Evolutionary conservation across 768 basidiomycete species (phyloP).

Genomic region (Tubosaeta sp.): DNA sequence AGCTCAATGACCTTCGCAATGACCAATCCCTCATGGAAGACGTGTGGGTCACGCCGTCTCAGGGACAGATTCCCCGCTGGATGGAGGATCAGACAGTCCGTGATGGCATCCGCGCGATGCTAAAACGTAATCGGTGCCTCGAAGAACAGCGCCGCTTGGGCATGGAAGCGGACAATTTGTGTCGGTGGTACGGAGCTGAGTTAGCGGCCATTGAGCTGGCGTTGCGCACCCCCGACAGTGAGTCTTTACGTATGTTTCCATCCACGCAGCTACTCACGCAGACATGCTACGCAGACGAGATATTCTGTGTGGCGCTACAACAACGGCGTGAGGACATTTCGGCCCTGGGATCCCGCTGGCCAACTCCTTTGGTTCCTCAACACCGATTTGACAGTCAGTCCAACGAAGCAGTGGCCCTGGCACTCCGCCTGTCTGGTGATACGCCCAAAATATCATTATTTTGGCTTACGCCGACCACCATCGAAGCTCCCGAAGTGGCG

Average conservation of each 20-base stretch:
- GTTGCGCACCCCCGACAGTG: not conserved
- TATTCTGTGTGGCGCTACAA: too few species aligned
- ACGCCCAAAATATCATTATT: too few species aligned
- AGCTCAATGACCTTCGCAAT: slow-evolving; percentile 17
- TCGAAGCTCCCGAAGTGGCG: too few species aligned
- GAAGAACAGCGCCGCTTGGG: not conserved
- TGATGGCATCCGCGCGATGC: not conserved
- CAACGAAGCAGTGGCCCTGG: too few species aligned
- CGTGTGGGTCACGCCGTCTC: slow-evolving; percentile 9
- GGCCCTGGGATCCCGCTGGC: too few species aligned
- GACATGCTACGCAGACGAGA: not conserved
- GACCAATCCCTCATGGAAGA: slow-evolving; percentile 33
- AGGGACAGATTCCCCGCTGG: not conserved
- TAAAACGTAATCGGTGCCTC: not conserved
- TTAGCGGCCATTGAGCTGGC: slow-evolving; percentile 22
- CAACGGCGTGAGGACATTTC: too few species aligned
- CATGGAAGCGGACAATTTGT: slow-evolving; percentile 28
- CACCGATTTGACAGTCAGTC: too few species aligned
- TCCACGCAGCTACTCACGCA: too few species aligned
- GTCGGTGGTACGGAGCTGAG: slow-evolving; percentile 32
- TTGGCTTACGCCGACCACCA: too few species aligned
- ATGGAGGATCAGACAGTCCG: not conserved
- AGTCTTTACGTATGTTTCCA: not conserved
- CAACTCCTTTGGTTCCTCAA: too few species aligned
- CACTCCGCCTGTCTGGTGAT: too few species aligned